phyloP scores from a whole-genome alignment of 805 yeast species.

The Candida mattraensis region DNA sequence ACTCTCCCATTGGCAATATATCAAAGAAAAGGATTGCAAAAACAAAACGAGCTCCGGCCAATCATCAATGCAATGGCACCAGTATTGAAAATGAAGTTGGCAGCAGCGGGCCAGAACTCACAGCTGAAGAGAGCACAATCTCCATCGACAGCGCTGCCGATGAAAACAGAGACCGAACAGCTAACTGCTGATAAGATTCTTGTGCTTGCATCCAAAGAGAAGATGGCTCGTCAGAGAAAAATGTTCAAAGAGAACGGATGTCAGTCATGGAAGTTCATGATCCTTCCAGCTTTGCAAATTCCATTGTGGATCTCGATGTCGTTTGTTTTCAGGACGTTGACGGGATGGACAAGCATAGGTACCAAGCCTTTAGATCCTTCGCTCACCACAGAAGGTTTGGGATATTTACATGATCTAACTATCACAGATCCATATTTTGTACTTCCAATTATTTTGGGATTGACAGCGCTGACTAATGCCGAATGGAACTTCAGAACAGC shows the following conservation, averaged over 20 bases:
- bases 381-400: slow-evolving; percentile 52
- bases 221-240: slow-evolving; percentile 67
- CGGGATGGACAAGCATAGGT: slow-evolving; percentile 57
- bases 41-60: slow-evolving; percentile 72
- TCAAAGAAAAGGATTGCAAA: slow-evolving; percentile 67
- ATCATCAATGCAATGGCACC: slow-evolving; percentile 75
- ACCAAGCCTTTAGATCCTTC: slow-evolving; percentile 50
- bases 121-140: slow-evolving; percentile 25
- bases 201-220: slow-evolving; percentile 73
- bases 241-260: slow-evolving; percentile 68
- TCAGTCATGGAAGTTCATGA: slow-evolving; percentile 76
- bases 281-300: slow-evolving; percentile 77
- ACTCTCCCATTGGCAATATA: slow-evolving; percentile 78
- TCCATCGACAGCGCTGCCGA: slow-evolving; percentile 21
- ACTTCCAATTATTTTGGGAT: slow-evolving; percentile 72
- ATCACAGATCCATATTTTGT: slow-evolving; percentile 59
- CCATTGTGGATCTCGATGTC: slow-evolving; percentile 87
- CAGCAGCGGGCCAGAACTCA: slow-evolving; percentile 42
- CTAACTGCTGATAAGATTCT: slow-evolving; percentile 78
- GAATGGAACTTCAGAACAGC: slow-evolving; percentile 80
- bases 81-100: slow-evolving; percentile 58
- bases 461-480: slow-evolving; percentile 69
- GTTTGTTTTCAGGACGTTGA: slow-evolving; percentile 67
- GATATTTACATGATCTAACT: slow-evolving; percentile 62
- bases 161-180: slow-evolving; percentile 34